Base-by-base conservation (phyloP, 2,329 filamentous ascomycete species). In the Corynespora cassiicola region DNA sequence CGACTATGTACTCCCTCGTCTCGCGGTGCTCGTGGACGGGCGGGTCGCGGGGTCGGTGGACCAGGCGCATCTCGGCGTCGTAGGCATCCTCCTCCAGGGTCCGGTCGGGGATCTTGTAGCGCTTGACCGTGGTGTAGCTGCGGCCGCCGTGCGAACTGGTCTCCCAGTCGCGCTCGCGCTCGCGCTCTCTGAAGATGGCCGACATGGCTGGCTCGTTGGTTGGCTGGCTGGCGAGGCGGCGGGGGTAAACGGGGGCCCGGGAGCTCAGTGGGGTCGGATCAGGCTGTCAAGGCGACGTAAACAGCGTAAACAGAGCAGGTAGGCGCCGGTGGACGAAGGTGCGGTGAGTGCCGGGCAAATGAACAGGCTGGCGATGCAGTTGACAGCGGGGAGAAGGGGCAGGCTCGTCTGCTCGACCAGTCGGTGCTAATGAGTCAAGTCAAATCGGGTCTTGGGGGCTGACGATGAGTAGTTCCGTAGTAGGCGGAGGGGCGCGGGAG, bases 81-180 rank as follows among this genome's bases (percentile, higher is more conserved):
- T 72, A 70, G 19, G 58, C 61, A 42, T 74, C 71, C 33, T 66
- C 62, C 29, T 69, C 61, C 23, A 72, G 67, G 40, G 68, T 68
- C 36, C 53, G 52, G 31, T 79, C 75, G 32, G 76, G 75, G n/a
- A 77, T 64, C 45, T 75, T 73, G 70, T 85, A 85, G 54, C 81
- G 79, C 59, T 80, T 81, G 52, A 84, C 76, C 6, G 77, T 80
- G 49, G 76, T 79, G 54, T 75, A 78, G 46, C 68, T 62, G 45
- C 63, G 64, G 18, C 47, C 73, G 43, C 68, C 68, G 57, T 56
- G 52, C 20, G 61, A 58, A 34, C 55, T 50, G 10, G 65, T 59
- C 28, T 74, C 72, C 61, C 70, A 72, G 51, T 75, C 71, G 47
- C 71, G 69, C 53, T 75, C 70, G 33, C 72, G 66, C 36, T 70